Conservation (phyloP, 2,329 filamentous ascomycete genomes). For the Apiospora rasikravindrae region DNA sequence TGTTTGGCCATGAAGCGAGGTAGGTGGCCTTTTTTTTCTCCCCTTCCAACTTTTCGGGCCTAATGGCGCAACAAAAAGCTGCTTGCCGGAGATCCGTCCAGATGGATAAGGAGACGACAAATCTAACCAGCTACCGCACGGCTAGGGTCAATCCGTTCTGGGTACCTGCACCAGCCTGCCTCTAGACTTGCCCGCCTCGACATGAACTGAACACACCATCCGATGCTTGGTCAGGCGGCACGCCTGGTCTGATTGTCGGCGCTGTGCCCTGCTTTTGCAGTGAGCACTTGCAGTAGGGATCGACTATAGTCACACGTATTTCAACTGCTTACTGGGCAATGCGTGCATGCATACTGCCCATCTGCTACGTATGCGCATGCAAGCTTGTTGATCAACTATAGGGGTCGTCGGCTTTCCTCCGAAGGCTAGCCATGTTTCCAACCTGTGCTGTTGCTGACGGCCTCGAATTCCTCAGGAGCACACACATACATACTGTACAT, state of each 20-base stretch:
- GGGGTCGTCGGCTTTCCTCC: background rate
- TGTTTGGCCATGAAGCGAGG: conserved; percentile 2
- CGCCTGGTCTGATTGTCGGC: background rate
- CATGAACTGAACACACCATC: background rate
- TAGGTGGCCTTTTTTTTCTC: background rate
- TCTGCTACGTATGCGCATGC: background rate
- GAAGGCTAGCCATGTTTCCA: background rate
- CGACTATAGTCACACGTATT: background rate
- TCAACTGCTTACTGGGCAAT: background rate
- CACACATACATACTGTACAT: background rate
- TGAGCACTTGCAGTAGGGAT: background rate
- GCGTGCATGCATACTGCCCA: background rate
- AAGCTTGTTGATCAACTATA: background rate
- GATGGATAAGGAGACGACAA: conserved; percentile 1
- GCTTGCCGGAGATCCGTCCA: conserved; percentile 5
- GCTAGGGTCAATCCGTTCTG: background rate
- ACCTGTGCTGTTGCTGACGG: background rate
- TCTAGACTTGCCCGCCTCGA: background rate
- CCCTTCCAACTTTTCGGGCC: conserved; percentile 15
- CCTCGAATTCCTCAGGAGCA: background rate
- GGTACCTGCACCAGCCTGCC: background rate
- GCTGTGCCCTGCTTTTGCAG: background rate
- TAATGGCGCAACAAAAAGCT: background rate
- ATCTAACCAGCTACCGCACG: background rate
- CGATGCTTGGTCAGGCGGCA: background rate